Percentiles rank a stretch among this genome's conserved stretches.
phyloP scores from a whole-genome alignment of 768 basidiomycete species.

The Neoboletus brunneissimus region DNA sequence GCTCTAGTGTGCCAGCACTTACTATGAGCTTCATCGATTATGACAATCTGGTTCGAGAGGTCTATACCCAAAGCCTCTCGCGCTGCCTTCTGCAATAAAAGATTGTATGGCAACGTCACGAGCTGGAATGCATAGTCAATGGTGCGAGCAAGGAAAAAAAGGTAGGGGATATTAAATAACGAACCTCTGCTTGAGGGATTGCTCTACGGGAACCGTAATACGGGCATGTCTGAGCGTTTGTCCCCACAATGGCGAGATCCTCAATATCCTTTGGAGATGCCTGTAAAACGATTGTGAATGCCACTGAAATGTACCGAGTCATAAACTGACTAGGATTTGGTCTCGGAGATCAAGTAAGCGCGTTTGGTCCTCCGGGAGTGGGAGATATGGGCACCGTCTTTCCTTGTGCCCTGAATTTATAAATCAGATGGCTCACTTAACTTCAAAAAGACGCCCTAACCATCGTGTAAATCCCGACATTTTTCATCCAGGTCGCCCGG shows the following conservation, averaged over 20 bases:
- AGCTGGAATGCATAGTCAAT: slow-evolving; percentile 45
- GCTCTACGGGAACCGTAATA: slow-evolving; percentile 91
- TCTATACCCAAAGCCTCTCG: slow-evolving; percentile 87
- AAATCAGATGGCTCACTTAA: slow-evolving; percentile 2
- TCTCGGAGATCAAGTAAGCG: slow-evolving; percentile 82
- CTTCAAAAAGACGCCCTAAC: slow-evolving; percentile 33
- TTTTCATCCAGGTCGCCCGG: slow-evolving; percentile 79
- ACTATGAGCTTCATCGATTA: slow-evolving; percentile 98
- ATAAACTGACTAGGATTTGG: slow-evolving; percentile 63
- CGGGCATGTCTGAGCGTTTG: slow-evolving; percentile 70
- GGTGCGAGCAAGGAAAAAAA: not conserved
- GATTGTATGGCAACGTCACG: slow-evolving; percentile 91
- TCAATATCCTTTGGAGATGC: slow-evolving; percentile 92
- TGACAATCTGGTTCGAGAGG: slow-evolving; percentile 77
- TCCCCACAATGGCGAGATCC: slow-evolving; percentile 76
- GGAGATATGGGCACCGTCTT: slow-evolving; percentile 75
- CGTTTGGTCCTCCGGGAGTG: slow-evolving; percentile 62
- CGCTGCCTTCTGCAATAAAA: slow-evolving; percentile 77
- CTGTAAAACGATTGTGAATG: slow-evolving; percentile 37
- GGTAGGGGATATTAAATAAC: slow-evolving; percentile 6
- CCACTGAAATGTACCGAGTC: not conserved
- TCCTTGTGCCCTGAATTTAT: slow-evolving; percentile 52
- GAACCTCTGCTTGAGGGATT: slow-evolving; percentile 86
- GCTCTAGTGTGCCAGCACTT: slow-evolving; percentile 30
- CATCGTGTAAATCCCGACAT: slow-evolving; percentile 77